Percentiles rank a stretch among this genome's conserved stretches.
phyloP scores from a whole-genome alignment of 345 rosid genomes.

The Citropsis articulata region DNA sequence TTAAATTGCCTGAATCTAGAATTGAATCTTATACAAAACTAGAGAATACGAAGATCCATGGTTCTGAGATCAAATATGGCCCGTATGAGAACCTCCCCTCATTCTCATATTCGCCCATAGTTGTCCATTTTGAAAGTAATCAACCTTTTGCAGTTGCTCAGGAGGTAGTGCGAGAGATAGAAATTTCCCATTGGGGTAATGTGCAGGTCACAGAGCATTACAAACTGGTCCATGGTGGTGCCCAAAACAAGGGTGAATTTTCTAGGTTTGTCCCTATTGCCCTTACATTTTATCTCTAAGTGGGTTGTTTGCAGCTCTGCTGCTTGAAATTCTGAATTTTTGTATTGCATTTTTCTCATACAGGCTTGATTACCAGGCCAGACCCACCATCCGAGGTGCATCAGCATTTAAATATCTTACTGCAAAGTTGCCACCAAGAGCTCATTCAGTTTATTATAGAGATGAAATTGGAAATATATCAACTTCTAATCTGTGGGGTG shows the following conservation, averaged over 20 bases:
- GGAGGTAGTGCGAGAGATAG: constrained; percentile 82
- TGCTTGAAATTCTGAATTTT: constrained; percentile 4
- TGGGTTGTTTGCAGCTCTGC: not conserved
- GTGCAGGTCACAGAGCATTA: constrained; percentile 91
- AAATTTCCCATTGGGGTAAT: constrained; percentile 96
- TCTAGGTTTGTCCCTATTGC: constrained; percentile 50
- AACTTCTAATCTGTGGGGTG: constrained; percentile 79
- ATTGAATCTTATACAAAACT: constrained; percentile 75
- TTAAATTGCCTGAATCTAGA: constrained; percentile 70
- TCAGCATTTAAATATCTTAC: constrained; percentile 71
- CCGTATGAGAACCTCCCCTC: constrained; percentile 69
- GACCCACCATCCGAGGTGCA: constrained; percentile 63
- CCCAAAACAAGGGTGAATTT: constrained; percentile 88
- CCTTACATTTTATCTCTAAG: not conserved
- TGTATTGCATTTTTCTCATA: constrained; percentile 14
- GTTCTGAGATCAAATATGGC: constrained; percentile 86
- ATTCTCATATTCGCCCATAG: constrained; percentile 65
- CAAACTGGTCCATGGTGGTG: constrained; percentile 68
- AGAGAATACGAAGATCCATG: constrained; percentile 62
- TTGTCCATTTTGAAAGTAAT: constrained; percentile 82
- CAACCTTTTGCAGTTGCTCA: constrained; percentile 76
- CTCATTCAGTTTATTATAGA: constrained; percentile 88
- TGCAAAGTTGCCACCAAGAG: constrained; percentile 87
- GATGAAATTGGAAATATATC: constrained; percentile 99
- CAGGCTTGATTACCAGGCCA: constrained; percentile 85